Evolutionary conservation across 768 basidiomycete genomes (phyloP), one percentile per base, ranked within the genome.

Genomic region (Suillus paluster): DNA sequence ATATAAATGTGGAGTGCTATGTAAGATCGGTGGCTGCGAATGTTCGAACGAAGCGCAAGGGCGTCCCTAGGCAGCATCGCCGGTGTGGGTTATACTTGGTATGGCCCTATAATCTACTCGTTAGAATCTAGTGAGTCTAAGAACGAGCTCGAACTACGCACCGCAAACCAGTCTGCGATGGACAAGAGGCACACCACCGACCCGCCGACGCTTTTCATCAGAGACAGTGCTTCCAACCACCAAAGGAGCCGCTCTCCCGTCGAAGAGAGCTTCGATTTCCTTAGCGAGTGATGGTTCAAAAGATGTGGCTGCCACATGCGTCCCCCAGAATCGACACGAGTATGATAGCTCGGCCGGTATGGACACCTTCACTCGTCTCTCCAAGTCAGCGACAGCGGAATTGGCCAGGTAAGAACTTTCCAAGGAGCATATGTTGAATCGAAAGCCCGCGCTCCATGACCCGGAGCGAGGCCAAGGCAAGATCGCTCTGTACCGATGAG

Each of bases 301-400:
- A 1, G 55, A 23, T 17, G 63, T 60, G 12, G 50, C 58, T 10
- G 50, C 36, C 17, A 78, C 49, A 63, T 79, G 78, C 49, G 70
- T 63, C 4, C 61, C 70, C 74, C 75, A 78, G 45, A 62, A 75
- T 33, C 63, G 59, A 61, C 77, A 75, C 25, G 75, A 64, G 63
- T 78, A 77, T 1, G 61, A 64, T 19, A 78, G 60, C 9, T 68
- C 54, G 11, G 66, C 46, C 4, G 74, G 56, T 21, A 78, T 76
- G n/a, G 30, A 50, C 5, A 58, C 52, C 17, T 66, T 44, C 27
- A 74, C 66, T 3, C 60, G 59, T 2, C 38, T 17, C 2, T 57
- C 17, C 3, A 66, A 49, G 17, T 67, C 64, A 0, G 55, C 56
- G 8, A 76, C 46, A 25, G 72, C 66, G 7, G 56, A 14, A 46